Conservation (phyloP, 2,329 filamentous ascomycete genomes). For the Aspergillus tanneri region DNA sequence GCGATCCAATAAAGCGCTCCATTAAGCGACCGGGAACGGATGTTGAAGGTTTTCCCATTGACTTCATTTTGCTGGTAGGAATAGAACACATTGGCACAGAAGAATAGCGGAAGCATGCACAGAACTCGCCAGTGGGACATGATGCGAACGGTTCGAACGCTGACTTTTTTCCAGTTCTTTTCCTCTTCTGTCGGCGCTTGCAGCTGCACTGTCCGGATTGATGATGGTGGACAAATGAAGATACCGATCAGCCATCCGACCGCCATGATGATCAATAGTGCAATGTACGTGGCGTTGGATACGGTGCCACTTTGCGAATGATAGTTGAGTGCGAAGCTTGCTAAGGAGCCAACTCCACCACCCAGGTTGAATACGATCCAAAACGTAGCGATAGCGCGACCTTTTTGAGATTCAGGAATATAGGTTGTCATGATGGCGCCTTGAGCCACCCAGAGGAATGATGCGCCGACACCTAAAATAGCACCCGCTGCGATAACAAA, state of each 20-base stretch:
- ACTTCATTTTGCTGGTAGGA: conserved; percentile 58
- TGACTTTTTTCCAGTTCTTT: conserved; percentile 38
- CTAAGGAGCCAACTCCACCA: conserved; percentile 46
- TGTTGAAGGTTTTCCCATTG: conserved; percentile 56
- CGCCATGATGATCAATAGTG: conserved; percentile 51
- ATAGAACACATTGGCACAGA: conserved; percentile 57
- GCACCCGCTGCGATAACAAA: conserved; percentile 50
- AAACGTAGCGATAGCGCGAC: conserved; percentile 45
- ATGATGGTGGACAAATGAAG: conserved; percentile 51
- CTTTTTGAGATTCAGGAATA: conserved; percentile 44
- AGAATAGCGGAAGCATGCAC: conserved; percentile 56
- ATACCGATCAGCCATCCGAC: conserved; percentile 51
- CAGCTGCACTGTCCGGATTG: conserved; percentile 42
- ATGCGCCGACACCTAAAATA: conserved; percentile 48
- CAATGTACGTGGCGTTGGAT: conserved; percentile 52
- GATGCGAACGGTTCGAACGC: conserved; percentile 36
- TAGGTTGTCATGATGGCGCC: conserved; percentile 53
- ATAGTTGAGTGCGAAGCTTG: conserved; percentile 48
- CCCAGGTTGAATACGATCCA: conserved; percentile 52
- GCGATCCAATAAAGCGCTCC: conserved; percentile 57
- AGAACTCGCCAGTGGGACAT: conserved; percentile 47
- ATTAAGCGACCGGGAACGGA: conserved; percentile 57
- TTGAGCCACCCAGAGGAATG: conserved; percentile 50
- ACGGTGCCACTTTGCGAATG: conserved; percentile 46
- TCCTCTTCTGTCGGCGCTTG: conserved; percentile 40